Conservation (phyloP, 148 eudicot species). For the Spergularia bocconei region DNA sequence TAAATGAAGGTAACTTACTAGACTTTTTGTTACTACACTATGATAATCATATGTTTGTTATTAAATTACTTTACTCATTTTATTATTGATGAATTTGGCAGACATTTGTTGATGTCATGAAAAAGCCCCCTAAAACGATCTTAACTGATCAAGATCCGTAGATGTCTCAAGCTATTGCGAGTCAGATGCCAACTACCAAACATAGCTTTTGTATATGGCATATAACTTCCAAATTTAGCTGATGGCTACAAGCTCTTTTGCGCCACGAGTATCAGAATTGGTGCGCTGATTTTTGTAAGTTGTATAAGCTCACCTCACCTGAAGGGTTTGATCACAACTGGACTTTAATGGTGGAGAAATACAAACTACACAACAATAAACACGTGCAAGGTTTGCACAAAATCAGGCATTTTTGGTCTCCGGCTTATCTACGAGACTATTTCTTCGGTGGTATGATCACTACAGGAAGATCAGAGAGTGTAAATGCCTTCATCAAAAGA, state of each 20-base stretch:
- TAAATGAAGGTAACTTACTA: no score
- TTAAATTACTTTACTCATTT: no score
- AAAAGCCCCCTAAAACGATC: background rate
- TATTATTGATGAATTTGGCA: background rate
- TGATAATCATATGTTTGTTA: no score
- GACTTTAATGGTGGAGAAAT: background rate
- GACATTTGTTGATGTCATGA: background rate
- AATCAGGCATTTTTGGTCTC: slow-evolving; percentile 3
- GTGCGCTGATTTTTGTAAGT: slow-evolving; percentile 9
- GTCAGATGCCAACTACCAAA: slow-evolving; percentile 2
- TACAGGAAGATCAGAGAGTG: slow-evolving; percentile 24
- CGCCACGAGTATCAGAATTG: background rate
- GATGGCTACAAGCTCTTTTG: background rate
- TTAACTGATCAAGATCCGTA: background rate
- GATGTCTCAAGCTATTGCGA: background rate
- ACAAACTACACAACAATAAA: background rate
- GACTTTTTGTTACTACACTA: no score
- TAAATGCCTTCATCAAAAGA: slow-evolving; percentile 21
- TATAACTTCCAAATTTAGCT: slow-evolving; percentile 10
- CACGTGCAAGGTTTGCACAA: slow-evolving; percentile 1
- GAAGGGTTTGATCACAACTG: background rate
- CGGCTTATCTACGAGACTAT: background rate
- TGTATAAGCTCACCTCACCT: background rate
- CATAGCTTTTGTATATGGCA: slow-evolving; percentile 5
- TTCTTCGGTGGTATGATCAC: slow-evolving; percentile 31